A percentile compares a stretch with the other conserved stretches of the same genome.
Conservation (phyloP, 2,329 filamentous ascomycete genomes). For the Didymellaceae sp. region DNA sequence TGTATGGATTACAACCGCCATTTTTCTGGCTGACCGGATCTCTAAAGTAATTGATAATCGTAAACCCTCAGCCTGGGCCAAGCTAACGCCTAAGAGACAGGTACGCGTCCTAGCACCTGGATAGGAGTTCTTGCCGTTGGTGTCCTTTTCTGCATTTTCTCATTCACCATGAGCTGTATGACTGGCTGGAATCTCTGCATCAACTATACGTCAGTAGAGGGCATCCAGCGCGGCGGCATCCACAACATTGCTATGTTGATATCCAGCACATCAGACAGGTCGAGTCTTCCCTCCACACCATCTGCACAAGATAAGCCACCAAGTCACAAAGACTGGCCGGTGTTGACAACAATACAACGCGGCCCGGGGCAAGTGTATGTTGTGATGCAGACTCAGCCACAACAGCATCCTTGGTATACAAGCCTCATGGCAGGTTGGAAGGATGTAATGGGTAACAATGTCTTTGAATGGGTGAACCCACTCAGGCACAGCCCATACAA, state of each 20-base stretch:
- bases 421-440: slow-evolving; percentile 74
- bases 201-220: slow-evolving; percentile 87
- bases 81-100: slow-evolving; percentile 19
- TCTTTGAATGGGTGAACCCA: slow-evolving; percentile 82
- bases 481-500: slow-evolving; percentile 76
- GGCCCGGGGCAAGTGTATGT: slow-evolving; percentile 69
- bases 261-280: slow-evolving; percentile 23
- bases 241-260: slow-evolving; percentile 75
- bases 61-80: too few relatives aligned
- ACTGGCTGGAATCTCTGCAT: slow-evolving; percentile 71
- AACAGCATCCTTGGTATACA: slow-evolving; percentile 87
- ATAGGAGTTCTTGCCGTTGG: slow-evolving; percentile 71
- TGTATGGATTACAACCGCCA: slow-evolving; percentile 67
- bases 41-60: slow-evolving; percentile 50
- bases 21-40: slow-evolving; percentile 65
- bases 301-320: slow-evolving; percentile 17
- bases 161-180: slow-evolving; percentile 75
- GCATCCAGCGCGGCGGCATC: slow-evolving; percentile 65
- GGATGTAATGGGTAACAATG: slow-evolving; percentile 75
- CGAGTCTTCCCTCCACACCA: slow-evolving; percentile 20
- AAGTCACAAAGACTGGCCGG: slow-evolving; percentile 29
- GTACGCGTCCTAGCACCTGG: slow-evolving; percentile 52
- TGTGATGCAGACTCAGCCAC: slow-evolving; percentile 73
- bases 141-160: slow-evolving; percentile 80
- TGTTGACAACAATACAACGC: slow-evolving; percentile 28